phyloP scores from a whole-genome alignment of 805 yeast species.

The Helenozyma baotianmanensis region DNA sequence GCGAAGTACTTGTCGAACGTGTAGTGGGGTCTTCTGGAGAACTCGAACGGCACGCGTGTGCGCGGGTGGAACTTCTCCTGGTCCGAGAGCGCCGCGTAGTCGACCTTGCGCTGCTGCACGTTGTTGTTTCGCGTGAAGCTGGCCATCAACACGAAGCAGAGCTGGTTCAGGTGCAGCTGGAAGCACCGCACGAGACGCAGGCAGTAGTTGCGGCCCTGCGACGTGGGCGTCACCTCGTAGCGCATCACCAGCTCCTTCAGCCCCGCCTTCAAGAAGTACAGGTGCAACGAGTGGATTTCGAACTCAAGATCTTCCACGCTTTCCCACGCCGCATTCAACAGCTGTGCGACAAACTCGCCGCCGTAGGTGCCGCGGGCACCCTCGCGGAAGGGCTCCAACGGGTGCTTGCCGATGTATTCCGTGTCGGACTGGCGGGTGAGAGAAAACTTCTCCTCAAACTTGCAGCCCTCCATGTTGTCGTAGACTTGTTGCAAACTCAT shows the following conservation, averaged over 20 bases:
- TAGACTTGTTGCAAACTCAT: constrained; percentile 12
- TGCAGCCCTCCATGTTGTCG: constrained; percentile 8
- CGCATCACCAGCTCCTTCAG: constrained; percentile 17
- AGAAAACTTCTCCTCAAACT: constrained; percentile 19
- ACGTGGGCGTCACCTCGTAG: constrained; percentile 21
- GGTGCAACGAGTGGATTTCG: constrained; percentile 25
- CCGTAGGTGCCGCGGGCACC: constrained; percentile 26
- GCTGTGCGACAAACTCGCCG: constrained; percentile 25
- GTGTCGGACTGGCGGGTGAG: constrained; percentile 10
- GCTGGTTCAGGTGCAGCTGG: constrained; percentile 15
- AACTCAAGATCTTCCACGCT: constrained; percentile 19
- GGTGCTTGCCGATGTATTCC: constrained; percentile 21
- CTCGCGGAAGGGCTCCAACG: constrained; percentile 18
- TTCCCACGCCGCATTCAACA: constrained; percentile 25
- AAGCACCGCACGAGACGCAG: constrained; percentile 21
- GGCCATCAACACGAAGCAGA: constrained; percentile 20
- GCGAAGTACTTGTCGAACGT: constrained; percentile 17
- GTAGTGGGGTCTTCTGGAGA: constrained; percentile 18
- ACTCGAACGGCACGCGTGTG: constrained; percentile 18
- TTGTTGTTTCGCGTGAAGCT: constrained; percentile 21
- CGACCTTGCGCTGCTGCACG: constrained; percentile 6
- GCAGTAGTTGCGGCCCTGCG: constrained; percentile 23
- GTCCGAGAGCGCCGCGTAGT: constrained; percentile 9
- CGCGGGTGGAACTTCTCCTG: constrained; percentile 10
- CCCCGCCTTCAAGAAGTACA: constrained; percentile 27